Evolutionary conservation across 208 protist species (phyloP).

Genomic region (Crithidia expoeki): DNA sequence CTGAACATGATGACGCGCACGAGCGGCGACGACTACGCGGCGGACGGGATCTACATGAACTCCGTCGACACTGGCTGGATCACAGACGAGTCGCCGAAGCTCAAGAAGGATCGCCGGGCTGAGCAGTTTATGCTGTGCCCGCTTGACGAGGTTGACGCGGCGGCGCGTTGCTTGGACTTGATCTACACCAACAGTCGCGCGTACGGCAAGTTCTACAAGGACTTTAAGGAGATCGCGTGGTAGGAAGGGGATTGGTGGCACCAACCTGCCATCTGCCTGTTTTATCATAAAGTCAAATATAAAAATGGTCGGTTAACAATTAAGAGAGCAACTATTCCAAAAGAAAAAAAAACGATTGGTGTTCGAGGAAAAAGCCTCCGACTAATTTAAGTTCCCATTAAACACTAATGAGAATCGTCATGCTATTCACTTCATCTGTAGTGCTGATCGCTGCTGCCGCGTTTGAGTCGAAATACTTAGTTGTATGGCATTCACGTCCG

Average conservation of each 20-base stretch:
- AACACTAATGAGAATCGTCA: too few species aligned
- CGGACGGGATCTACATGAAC: slow-evolving; percentile 96
- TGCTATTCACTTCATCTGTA: too few species aligned
- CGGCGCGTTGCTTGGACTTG: slow-evolving; percentile 95
- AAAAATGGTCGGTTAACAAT: too few species aligned
- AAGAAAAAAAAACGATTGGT: slow-evolving; percentile 3
- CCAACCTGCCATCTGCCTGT: slow-evolving; percentile 1
- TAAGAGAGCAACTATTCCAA: too few species aligned
- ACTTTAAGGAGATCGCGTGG: slow-evolving; percentile 90
- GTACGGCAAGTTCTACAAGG: slow-evolving; percentile 92
- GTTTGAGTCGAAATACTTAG: too few species aligned
- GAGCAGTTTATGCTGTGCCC: slow-evolving; percentile 78
- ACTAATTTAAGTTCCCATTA: too few species aligned
- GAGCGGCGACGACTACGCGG: slow-evolving; percentile 89
- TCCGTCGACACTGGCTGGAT: slow-evolving; percentile 98
- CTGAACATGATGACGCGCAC: slow-evolving; percentile 99
- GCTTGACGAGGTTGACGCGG: slow-evolving; percentile 96
- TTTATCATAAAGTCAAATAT: not conserved
- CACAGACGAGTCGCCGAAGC: slow-evolving; percentile 94
- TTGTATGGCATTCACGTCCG: too few species aligned
- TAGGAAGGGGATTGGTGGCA: slow-evolving; percentile 28
- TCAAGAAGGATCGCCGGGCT: slow-evolving; percentile 81
- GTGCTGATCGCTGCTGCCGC: too few species aligned
- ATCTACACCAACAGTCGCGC: slow-evolving; percentile 85
- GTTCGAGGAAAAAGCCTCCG: too few species aligned